These are phyloP conservation scores for Tetrastigma voinierianum DNA, from an alignment of 164 flowering plant genomes.

Conservation along the genomic window DNA sequence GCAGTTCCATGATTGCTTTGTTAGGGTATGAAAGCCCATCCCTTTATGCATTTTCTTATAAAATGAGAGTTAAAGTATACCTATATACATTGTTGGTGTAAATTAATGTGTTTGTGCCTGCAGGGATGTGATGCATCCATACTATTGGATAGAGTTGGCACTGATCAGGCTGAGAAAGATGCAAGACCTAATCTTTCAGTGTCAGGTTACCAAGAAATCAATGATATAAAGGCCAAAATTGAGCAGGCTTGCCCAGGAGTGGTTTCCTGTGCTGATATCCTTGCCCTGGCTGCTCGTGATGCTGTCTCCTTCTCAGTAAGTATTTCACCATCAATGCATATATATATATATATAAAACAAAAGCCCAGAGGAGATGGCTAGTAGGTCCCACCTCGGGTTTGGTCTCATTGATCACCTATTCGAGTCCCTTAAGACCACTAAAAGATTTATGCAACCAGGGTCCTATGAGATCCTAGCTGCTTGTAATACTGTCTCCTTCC, in stretches of 20 bases:
- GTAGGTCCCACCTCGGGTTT: too few species aligned
- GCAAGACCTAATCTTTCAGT: conserved; percentile 21
- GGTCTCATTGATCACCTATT: too few species aligned
- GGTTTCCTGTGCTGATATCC: conserved; percentile 31
- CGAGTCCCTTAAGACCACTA: too few species aligned
- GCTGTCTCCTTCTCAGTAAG: conserved; percentile 24
- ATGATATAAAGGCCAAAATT: conserved; percentile 17
- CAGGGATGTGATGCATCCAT: conserved; percentile 35
- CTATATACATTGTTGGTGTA: neutral
- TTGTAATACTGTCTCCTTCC: too few species aligned
- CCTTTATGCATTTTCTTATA: neutral
- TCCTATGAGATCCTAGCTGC: too few species aligned
- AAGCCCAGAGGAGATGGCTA: too few species aligned
- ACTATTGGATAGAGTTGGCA: conserved; percentile 13
- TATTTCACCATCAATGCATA: too few species aligned
- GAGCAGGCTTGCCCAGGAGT: conserved; percentile 17
- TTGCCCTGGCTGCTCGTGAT: conserved; percentile 30
- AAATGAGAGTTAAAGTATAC: too few species aligned
- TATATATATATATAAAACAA: too few species aligned
- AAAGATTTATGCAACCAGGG: too few species aligned
- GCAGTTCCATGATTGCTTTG: conserved; percentile 31
- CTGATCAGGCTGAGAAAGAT: conserved; percentile 19
- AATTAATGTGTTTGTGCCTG: too few species aligned
- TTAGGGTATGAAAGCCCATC: conserved; percentile 14
- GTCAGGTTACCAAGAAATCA: conserved; percentile 23